Percentiles rank a stretch among this genome's conserved stretches.
Conservation (phyloP, 805 yeast species). For the Osmozyma mogii region DNA sequence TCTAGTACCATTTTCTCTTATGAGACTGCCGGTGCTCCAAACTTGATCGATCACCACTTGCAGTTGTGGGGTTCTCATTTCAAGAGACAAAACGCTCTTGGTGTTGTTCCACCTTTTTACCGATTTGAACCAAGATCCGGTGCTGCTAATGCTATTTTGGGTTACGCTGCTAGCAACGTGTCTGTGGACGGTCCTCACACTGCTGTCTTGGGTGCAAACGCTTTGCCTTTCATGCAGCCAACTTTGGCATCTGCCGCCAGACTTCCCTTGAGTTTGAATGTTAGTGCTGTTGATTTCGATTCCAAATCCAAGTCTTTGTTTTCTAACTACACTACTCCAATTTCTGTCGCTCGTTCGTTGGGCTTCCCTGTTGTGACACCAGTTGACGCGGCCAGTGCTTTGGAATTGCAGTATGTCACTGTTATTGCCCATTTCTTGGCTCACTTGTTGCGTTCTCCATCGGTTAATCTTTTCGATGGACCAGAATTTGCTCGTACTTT, state of each 20-base stretch:
- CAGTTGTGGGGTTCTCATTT: slow-evolving; percentile 50
- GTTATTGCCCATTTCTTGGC: slow-evolving; percentile 59
- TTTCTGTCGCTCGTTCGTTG: slow-evolving; percentile 54
- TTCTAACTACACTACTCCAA: slow-evolving; percentile 56
- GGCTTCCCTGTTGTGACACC: slow-evolving; percentile 68
- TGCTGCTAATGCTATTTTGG: slow-evolving; percentile 72
- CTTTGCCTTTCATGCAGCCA: slow-evolving; percentile 62
- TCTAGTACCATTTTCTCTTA: slow-evolving; percentile 58
- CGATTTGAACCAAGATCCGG: slow-evolving; percentile 72
- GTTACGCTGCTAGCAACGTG: slow-evolving; percentile 34
- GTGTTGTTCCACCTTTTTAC: slow-evolving; percentile 54
- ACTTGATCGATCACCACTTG: slow-evolving; percentile 52
- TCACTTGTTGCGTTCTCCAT: slow-evolving; percentile 40
- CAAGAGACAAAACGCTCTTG: slow-evolving; percentile 42
- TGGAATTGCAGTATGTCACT: slow-evolving; percentile 62
- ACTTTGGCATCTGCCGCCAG: slow-evolving; percentile 31
- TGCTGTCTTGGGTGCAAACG: slow-evolving; percentile 58
- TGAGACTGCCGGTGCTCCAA: slow-evolving; percentile 55
- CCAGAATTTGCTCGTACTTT: slow-evolving; percentile 48
- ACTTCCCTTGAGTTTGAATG: slow-evolving; percentile 60
- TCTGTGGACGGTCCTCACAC: slow-evolving; percentile 23
- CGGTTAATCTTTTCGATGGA: slow-evolving; percentile 77
- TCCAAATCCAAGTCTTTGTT: slow-evolving; percentile 42
- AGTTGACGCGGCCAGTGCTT: slow-evolving; percentile 34
- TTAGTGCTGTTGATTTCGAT: slow-evolving; percentile 73